These are phyloP conservation scores for Cryphonectria carpinicola DNA, from an alignment of 2,329 filamentous ascomycete genomes.

Conservation along the genomic window DNA sequence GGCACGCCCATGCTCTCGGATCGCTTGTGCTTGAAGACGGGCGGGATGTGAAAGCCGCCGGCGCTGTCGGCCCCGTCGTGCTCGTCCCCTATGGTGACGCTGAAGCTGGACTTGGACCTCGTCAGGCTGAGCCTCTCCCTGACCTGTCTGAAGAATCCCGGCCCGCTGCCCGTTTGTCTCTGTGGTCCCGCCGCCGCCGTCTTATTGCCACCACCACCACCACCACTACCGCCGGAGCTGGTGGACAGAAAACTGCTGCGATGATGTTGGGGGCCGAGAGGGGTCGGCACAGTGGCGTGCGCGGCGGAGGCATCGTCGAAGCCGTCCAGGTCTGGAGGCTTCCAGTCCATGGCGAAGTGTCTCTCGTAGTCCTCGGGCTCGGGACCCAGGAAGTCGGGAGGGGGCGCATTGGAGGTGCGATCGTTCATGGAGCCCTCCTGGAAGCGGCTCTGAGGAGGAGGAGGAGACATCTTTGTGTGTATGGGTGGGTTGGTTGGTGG, in stretches of 20 bases:
- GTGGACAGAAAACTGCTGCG: slow-evolving; percentile 23
- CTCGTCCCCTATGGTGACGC: slow-evolving; percentile 30
- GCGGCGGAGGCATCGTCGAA: slow-evolving; percentile 2
- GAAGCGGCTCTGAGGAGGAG: slow-evolving; percentile 56
- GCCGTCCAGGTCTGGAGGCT: slow-evolving; percentile 21
- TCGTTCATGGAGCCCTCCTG: slow-evolving; percentile 88
- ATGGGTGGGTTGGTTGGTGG: slow-evolving; percentile 11
- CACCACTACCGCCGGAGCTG: slow-evolving; percentile 8
- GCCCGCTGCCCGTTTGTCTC: background rate
- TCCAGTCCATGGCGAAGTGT: slow-evolving; percentile 33
- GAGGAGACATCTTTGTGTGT: slow-evolving; percentile 27
- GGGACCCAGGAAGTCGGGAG: slow-evolving; percentile 64
- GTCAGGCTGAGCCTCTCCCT: slow-evolving; percentile 37
- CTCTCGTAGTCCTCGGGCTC: slow-evolving; percentile 34
- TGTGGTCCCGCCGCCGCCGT: background rate
- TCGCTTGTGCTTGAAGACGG: slow-evolving; percentile 28
- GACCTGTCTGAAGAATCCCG: slow-evolving; percentile 28
- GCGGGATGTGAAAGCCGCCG: slow-evolving; percentile 18
- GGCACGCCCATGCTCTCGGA: slow-evolving; percentile 26
- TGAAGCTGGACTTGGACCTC: slow-evolving; percentile 33
- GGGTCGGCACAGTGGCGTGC: background rate
- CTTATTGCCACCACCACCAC: background rate
- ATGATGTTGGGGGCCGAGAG: background rate
- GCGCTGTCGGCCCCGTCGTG: slow-evolving; percentile 14
- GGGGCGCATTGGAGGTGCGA: slow-evolving; percentile 71